Evolutionary conservation across 2,329 filamentous ascomycete genomes (phyloP).

Genomic region (Trichoderma sp.): DNA sequence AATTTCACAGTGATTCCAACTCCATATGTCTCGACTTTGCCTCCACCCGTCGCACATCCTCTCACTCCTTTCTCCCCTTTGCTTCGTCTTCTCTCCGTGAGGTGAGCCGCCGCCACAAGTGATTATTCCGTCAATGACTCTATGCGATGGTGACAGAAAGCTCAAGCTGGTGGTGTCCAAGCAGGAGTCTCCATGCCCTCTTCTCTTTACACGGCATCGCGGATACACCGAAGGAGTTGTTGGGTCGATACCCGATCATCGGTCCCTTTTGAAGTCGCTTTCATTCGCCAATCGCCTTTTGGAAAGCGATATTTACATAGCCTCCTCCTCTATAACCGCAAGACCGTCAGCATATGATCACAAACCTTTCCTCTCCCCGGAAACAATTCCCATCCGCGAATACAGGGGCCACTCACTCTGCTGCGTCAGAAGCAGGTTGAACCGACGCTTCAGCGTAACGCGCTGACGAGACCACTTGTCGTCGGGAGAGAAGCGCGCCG

Average conservation of each 20-base stretch:
- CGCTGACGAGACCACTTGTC: conserved; percentile 98
- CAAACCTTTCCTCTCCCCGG: not conserved
- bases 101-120: not conserved
- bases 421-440: conserved; percentile 84
- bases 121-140: not conserved
- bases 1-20: conserved; percentile 10
- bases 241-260: too few relatives aligned
- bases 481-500: conserved; percentile 94
- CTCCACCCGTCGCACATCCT: not conserved
- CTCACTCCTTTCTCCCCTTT: not conserved
- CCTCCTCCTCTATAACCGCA: conserved; percentile 21
- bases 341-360: not conserved
- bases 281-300: not conserved
- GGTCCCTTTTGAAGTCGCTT: not conserved
- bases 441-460: conserved; percentile 92
- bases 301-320: conserved; percentile 14
- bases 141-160: not conserved
- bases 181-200: not conserved
- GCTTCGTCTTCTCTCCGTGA: not conserved
- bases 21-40: conserved; percentile 1
- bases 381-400: not conserved
- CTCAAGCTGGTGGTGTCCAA: not conserved
- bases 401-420: conserved; percentile 50
- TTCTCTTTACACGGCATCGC: not conserved
- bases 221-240: not conserved